A percentile compares a stretch with the other conserved stretches of the same genome.
phyloP scores from a whole-genome alignment of 2,329 filamentous ascomycete species.

The Colletotrichum cordylinicola region DNA sequence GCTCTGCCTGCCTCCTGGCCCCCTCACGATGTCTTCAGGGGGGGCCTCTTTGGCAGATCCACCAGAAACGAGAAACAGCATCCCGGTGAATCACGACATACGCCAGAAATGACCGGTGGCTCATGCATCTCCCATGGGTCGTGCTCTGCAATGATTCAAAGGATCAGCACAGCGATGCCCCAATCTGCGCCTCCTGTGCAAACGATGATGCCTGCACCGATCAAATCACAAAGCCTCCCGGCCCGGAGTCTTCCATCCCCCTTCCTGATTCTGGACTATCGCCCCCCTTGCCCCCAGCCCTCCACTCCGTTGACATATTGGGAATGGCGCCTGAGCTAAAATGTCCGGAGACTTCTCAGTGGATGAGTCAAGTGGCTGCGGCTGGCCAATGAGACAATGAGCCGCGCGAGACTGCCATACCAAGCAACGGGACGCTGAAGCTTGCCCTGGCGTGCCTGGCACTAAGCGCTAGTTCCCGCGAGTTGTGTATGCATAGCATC shows the following conservation, averaged over 20 bases:
- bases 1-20: not conserved
- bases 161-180: conserved; percentile 1
- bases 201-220: not conserved
- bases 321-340: not conserved
- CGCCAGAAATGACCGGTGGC: not conserved
- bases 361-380: not conserved
- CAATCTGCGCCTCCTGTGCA: not conserved
- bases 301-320: not conserved
- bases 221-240: not conserved
- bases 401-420: not conserved
- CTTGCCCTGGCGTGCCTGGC: conserved; percentile 18
- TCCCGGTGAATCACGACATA: not conserved
- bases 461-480: conserved; percentile 17
- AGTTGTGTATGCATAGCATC: not conserved
- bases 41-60: not conserved
- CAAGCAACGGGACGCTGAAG: conserved; percentile 3
- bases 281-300: not conserved
- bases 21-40: not conserved
- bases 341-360: not conserved
- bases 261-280: not conserved
- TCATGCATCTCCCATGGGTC: not conserved
- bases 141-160: not conserved
- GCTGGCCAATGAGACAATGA: not conserved
- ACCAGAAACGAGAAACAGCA: not conserved
- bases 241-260: not conserved